These are phyloP conservation scores for Pythium rishiriense DNA, from an alignment of 352 stramenopile species.

Conservation along the genomic window DNA sequence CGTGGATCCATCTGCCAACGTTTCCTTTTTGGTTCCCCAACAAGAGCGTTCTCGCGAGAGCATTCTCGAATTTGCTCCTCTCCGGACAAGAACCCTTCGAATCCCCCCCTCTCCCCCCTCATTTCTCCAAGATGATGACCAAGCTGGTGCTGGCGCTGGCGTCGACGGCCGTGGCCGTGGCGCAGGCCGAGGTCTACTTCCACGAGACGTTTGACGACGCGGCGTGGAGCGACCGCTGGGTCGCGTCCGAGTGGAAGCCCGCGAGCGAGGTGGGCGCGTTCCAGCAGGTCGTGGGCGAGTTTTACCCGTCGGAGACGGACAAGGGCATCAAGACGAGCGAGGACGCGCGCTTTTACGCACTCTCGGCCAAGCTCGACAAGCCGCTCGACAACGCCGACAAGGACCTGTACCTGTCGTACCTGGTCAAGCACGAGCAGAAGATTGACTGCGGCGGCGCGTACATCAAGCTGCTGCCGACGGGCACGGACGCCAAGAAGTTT, in stretches of 20 bases:
- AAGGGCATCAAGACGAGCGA: conserved; percentile 95
- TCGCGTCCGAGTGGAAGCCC: conserved; percentile 95
- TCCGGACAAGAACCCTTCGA: too few relatives aligned
- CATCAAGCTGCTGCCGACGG: conserved; percentile 97
- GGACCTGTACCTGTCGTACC: conserved; percentile 95
- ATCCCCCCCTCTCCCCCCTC: too few relatives aligned
- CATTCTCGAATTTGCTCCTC: conserved; percentile 34
- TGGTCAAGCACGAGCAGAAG: conserved; percentile 98
- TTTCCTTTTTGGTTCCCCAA: conserved; percentile 1
- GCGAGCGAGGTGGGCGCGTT: conserved; percentile 93
- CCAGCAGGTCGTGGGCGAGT: conserved; percentile 92
- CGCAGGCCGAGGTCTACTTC: conserved; percentile 88
- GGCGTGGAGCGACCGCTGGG: conserved; percentile 70
- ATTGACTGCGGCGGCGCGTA: conserved; percentile 99
- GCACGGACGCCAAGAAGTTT: conserved; percentile 93
- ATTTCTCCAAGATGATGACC: conserved; percentile 52
- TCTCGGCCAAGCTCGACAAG: conserved; percentile 91
- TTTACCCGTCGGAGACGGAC: conserved; percentile 87
- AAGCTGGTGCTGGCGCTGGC: conserved; percentile 59
- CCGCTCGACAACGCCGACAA: conserved; percentile 90
- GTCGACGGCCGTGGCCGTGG: conserved; percentile 46
- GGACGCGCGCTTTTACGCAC: conserved; percentile 97
- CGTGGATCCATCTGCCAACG: conserved; percentile 15
- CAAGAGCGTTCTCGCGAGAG: not conserved
- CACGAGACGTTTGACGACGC: conserved; percentile 93